Base-by-base conservation (phyloP, 2,329 filamentous ascomycete genomes). In the Sporothrix inflata region DNA sequence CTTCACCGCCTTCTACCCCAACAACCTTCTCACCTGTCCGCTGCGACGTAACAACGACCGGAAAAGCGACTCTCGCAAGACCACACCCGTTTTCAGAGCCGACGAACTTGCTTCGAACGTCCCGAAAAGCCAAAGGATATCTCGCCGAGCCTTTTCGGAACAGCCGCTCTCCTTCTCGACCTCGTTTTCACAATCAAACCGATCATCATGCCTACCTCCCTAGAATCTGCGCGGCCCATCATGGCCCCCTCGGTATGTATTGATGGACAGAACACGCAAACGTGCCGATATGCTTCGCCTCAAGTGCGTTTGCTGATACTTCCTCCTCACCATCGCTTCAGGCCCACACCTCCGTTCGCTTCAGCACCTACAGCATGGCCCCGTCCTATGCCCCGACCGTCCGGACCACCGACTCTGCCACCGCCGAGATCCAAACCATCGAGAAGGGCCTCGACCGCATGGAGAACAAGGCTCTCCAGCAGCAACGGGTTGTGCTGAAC, bases 391-490 rank as follows among this genome's bases (percentile, higher is more conserved):
- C 91, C 27, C 82, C 85, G 70, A 88, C 86, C 42, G 81, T 87
- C 72, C 82, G 80, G 75, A 86, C 85, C 38, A 85, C 79, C 75
- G 87, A 89, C 80, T 88, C 86, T 60, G 86, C 84, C 65, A 83
- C 85, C 66, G 85, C 85, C 76, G 87, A 89, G 80, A 88, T 89
- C 77, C 83, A 83, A 81, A 89, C 92, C 76, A 94, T 96, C 81
- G 91, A 92, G 77, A 89, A 91, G 74, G 91, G 92, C 73, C 89
- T 97, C 75, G 91, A 94, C 78, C 92, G 94, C 78, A 92, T 98
- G 83, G 93, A 97, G 82, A 96, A 97, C 85, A 94, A 93, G 83
- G 92, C 92, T 66, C 89, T 97, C 38, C 85, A 89, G 77, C 89
- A 91, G 78, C 94, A 98, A 84, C 91, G 94, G 77, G 94, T 94